phyloP scores from a whole-genome alignment of 2,329 filamentous ascomycete species.

The Stachybotrys elegans region DNA sequence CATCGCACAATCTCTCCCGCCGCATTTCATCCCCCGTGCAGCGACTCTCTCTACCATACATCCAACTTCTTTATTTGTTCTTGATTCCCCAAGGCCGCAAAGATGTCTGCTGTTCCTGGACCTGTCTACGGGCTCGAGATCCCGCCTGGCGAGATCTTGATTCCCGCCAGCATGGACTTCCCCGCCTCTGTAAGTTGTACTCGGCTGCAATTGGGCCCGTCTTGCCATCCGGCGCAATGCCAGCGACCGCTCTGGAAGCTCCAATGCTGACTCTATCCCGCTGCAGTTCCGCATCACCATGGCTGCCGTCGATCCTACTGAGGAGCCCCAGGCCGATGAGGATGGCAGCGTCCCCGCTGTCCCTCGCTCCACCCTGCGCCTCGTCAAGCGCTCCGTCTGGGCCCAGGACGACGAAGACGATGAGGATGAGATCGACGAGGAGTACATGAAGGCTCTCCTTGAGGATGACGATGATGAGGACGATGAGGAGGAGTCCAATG shows the following conservation, averaged over 20 bases:
- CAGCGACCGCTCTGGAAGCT: neutral
- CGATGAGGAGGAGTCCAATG: slow-evolving; percentile 66
- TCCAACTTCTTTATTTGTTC: too few relatives aligned
- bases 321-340: slow-evolving; percentile 61
- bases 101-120: slow-evolving; percentile 59
- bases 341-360: slow-evolving; percentile 56
- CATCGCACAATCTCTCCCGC: too few relatives aligned
- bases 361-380: slow-evolving; percentile 81
- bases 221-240: slow-evolving; percentile 13
- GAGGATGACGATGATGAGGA: slow-evolving; percentile 53
- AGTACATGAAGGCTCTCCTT: slow-evolving; percentile 57
- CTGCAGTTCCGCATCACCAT: slow-evolving; percentile 91
- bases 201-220: neutral
- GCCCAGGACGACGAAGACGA: slow-evolving; percentile 48
- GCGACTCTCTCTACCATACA: too few relatives aligned
- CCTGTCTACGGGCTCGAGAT: slow-evolving; percentile 91
- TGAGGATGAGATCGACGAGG: slow-evolving; percentile 61
- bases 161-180: slow-evolving; percentile 73
- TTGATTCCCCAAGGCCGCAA: slow-evolving; percentile 17
- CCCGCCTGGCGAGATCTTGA: slow-evolving; percentile 75
- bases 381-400: slow-evolving; percentile 68
- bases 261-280: slow-evolving; percentile 20
- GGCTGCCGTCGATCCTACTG: slow-evolving; percentile 92
- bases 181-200: slow-evolving; percentile 70
- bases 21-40: too few relatives aligned